phyloP scores from a whole-genome alignment of 305 asterid genomes.

The Withania somnifera region DNA sequence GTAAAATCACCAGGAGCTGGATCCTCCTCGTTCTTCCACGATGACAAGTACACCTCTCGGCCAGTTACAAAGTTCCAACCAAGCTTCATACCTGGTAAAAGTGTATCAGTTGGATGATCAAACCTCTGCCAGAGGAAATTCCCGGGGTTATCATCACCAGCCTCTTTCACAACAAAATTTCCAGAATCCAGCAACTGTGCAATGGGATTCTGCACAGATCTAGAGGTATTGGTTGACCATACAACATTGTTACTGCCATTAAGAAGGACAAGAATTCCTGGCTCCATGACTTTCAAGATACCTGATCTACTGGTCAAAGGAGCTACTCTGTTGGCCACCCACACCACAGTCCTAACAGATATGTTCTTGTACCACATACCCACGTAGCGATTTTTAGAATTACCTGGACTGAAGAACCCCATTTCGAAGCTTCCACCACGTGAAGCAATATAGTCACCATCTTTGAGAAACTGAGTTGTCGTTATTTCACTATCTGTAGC shows the following conservation, averaged over 20 bases:
- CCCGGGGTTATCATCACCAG: background rate
- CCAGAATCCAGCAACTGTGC: conserved; percentile 18
- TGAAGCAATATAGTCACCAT: conserved; percentile 5
- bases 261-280: background rate
- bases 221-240: conserved; percentile 20
- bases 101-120: conserved; percentile 19
- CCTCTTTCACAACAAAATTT: conserved; percentile 27
- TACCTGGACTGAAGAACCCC: background rate
- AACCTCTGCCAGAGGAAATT: conserved; percentile 30
- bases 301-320: conserved; percentile 3
- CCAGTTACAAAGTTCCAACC: conserved; percentile 18
- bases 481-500: conserved; percentile 13
- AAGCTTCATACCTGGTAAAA: conserved; percentile 16
- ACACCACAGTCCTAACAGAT: conserved; percentile 26
- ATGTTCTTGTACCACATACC: conserved; percentile 12
- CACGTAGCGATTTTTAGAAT: background rate
- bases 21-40: conserved; percentile 24
- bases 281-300: background rate
- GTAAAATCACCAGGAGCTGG: conserved; percentile 22
- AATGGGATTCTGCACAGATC: background rate
- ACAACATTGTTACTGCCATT: background rate
- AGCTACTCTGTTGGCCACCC: conserved; percentile 35
- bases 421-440: conserved; percentile 20
- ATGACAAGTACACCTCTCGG: background rate
- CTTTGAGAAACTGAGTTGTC: conserved; percentile 1